Conservation (phyloP, 1,139 yeast species). For the Debaryomyces coudertii region DNA sequence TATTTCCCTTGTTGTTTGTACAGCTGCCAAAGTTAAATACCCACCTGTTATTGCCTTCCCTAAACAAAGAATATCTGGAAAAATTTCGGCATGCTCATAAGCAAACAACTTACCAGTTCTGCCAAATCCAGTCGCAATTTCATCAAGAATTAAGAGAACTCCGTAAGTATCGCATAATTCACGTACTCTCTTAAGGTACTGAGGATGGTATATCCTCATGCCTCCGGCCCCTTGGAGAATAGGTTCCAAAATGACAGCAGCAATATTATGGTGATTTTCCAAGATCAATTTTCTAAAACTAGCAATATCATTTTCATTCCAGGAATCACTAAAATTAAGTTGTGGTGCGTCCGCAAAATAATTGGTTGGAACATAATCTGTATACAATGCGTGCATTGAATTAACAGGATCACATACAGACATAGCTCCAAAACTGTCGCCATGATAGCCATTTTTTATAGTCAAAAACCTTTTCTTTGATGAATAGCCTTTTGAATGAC, state of each 20-base stretch:
- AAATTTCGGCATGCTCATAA: conserved; percentile 19
- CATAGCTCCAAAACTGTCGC: conserved; percentile 32
- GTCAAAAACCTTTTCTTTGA: conserved; percentile 22
- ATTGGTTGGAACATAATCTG: conserved; percentile 27
- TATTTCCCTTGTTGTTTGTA: conserved; percentile 21
- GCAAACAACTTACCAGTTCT: conserved; percentile 23
- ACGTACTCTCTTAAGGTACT: conserved; percentile 28
- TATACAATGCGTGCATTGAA: conserved; percentile 31
- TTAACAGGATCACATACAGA: conserved; percentile 28
- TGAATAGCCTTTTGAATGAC: conserved; percentile 17
- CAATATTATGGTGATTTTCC: conserved; percentile 26
- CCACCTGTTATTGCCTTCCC: conserved; percentile 31
- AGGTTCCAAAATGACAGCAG: conserved; percentile 37
- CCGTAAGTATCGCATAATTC: conserved; percentile 29
- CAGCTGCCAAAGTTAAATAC: conserved; percentile 23
- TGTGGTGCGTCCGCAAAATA: conserved; percentile 27
- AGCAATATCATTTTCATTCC: conserved; percentile 24
- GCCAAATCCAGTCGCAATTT: conserved; percentile 26
- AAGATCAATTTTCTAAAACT: conserved; percentile 25
- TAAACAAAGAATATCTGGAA: conserved; percentile 25
- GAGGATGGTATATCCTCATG: conserved; percentile 30
- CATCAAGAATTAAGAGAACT: conserved; percentile 30
- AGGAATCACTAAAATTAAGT: conserved; percentile 16
- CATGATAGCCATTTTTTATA: conserved; percentile 27
- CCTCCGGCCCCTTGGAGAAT: conserved; percentile 44